Base-by-base conservation (phyloP, 2,329 filamentous ascomycete genomes). In the Cercospora janseana region DNA sequence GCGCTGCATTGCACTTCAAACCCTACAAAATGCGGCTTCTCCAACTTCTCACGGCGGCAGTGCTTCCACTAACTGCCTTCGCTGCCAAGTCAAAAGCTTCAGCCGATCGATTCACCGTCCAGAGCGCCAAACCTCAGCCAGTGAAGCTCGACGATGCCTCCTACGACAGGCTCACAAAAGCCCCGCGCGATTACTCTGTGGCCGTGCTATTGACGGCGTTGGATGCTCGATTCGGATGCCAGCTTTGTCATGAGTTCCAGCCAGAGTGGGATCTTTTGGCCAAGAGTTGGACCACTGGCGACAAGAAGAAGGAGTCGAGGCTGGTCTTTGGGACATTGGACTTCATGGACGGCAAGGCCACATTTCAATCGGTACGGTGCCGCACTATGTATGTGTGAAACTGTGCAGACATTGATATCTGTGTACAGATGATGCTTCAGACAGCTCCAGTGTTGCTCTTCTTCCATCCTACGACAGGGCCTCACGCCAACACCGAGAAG, bases 241-340 rank as follows among this genome's bases (percentile, higher is more conserved):
- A 83, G 59, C 76, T 97, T 41, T 98, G 93, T 70, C 80, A 83
- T 45, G 88, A 95, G 46, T 95, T 98, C 70, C 87, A 95, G 69
- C 86, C 91, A 1, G 93, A 98, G 72, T 98, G 90, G 87, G 87
- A 94, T 48, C 71, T 97, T 46, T 73, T 98, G 47, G 82, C 81
- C 46, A 87, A 83, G 70, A 93, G 87, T 72, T 98, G 93, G 93
- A 78, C 78, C 55, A 89, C 87, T 69, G 90, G 88, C 6, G 87
- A 95, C 70, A 88, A 86, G 74, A 75, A 81, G 52, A 85, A 78
- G 46, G 79, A 88, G 59, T 86, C 83, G 21, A 79, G 85, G 55
- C 63, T 95, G 57, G 69, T 97, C 35, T 94, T 92, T 71, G 85
- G 81, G 18, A 92, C 87, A 5, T 73, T 98, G 62, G 93, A 98